Base-by-base conservation (phyloP, 2,329 filamentous ascomycete genomes). In the Cladosporium sp. region DNA sequence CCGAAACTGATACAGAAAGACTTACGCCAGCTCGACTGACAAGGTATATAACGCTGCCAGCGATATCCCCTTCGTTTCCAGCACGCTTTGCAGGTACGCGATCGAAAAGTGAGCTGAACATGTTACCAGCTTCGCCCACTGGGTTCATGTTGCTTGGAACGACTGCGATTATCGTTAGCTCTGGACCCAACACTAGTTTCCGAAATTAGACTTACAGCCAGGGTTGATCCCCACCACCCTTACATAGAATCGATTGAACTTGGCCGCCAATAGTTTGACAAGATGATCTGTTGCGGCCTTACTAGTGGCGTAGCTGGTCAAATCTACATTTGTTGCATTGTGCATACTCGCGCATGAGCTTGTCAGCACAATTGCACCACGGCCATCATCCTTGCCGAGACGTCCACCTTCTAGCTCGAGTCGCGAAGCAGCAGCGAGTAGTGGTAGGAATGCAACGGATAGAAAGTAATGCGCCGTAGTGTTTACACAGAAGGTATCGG, bases 201-300 rank as follows among this genome's bases (percentile, higher is more conserved):
- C 6, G 26, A 44, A 31, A 6, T 18, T 50, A 8, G 3, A 76
- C 77, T 73, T 66, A 80, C 78, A 82, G 1, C 80, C 80, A 53
- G 80, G 80, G 71, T 82, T 82, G 37, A 82, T 80, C 2, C 78
- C 78, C 53, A 75, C 73, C n/a, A 81, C 79, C 50, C 80, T 70
- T 14, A 81, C 77, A 72, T 81, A 81, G 68, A 77, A 80, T 61
- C 75, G 73, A 26, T 72, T 73, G 66, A 82, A 84, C 69, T 85
- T 85, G 7, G 78, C 77, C 6, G 83, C 83, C 64, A 85, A 67
- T 63, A 85, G 70, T 59, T 71, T 76, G 2, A 84, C 82, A 16
- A 84, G 69, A 75, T 85, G 83, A 71, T 85, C 83, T 1, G 82
- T 84, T 0, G 81, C 83, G 1, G 83, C 83, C 68, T 85, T 85